Evolutionary conservation across 805 yeast species (phyloP), one percentile per base, ranked within the genome.

Genomic region (Candida loeiensis): DNA sequence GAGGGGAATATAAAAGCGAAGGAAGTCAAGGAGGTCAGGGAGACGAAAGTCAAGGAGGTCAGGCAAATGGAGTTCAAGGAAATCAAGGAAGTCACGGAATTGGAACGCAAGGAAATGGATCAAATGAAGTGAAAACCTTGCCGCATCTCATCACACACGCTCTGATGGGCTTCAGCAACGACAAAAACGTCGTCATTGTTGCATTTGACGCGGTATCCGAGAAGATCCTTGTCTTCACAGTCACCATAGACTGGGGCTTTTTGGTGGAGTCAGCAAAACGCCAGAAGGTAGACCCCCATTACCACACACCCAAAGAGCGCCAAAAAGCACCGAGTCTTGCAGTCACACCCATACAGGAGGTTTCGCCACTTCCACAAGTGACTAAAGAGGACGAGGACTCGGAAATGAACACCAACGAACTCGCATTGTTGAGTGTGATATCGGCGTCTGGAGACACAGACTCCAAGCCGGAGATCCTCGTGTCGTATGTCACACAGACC

Each of bases 191-290:
- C 9, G 52, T 75, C 3, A 53, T 79, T 2, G 67, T 68, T 0
- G 68, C 69, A 2, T 71, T 63, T 46, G 72, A 68, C 44, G 48
- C 63, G 1, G 36, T 54, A 1, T 58, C 71, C 1, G 48, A 60
- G 11, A 53, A 53, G 12, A 54, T 82, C 16, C 57, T 61, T 32
- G 59, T 77, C 1, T 79, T 66, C 50, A 50, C 57, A 17, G 52
- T 79, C 3, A 36, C 48, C 0, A 61, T 80, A 8, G 72, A 78
- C 44, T 82, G 86, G 86, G 82, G 80, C 1, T 73, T 62, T 42
- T 55, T 77, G 21, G 56, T 60, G 1, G 70, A 65, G 28, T 68
- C 80, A 3, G 76, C 80, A 6, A 63, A 62, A 34, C 64, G 66
- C 24, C 71, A 74, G 40, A 63, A 66, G 35, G 59, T 63, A 11